Conservation (phyloP, 176 grass and related monocot genomes). For the Juncus inflexus region DNA sequence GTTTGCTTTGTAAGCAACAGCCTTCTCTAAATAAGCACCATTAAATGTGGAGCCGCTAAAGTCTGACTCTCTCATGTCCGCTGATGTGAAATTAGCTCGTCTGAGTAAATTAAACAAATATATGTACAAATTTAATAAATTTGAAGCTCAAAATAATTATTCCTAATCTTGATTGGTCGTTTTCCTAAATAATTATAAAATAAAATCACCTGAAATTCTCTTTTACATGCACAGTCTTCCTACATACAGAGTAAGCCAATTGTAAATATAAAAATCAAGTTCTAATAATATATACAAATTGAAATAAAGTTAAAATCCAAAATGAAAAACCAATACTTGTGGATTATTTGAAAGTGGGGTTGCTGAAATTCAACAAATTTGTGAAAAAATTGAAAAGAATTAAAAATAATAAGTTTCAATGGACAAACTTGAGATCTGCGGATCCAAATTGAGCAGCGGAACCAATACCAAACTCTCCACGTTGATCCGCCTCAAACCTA, state of each 20-base stretch:
- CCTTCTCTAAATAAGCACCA: conserved; percentile 96
- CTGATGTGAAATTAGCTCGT: conserved; percentile 80
- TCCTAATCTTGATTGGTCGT: conserved; percentile 3
- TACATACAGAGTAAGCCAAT: conserved; percentile 31
- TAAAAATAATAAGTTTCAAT: not conserved
- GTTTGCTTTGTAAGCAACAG: conserved; percentile 92
- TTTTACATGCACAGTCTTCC: conserved; percentile 75
- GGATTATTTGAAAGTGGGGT: no score
- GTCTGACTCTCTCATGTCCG: conserved; percentile 90
- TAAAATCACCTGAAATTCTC: conserved; percentile 82
- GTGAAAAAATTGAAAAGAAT: not conserved
- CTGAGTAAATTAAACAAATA: conserved; percentile 33
- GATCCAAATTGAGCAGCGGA: conserved; percentile 90
- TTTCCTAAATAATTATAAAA: not conserved
- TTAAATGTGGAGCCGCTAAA: conserved; percentile 98
- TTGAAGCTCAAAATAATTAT: no score
- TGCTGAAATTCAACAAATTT: no score
- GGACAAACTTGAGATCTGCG: conserved; percentile 79
- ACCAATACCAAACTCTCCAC: conserved; percentile 86
- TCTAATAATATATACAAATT: conserved; percentile 7
- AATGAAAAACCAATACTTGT: no score
- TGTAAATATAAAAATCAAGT: not conserved
- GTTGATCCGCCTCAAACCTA: conserved; percentile 79
- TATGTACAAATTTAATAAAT: conserved; percentile 5
- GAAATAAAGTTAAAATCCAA: no score